Percentiles rank a stretch among this genome's conserved stretches.
Evolutionary conservation across 257 asterid genomes (phyloP).

Genomic region (Solanum sejunctum): DNA sequence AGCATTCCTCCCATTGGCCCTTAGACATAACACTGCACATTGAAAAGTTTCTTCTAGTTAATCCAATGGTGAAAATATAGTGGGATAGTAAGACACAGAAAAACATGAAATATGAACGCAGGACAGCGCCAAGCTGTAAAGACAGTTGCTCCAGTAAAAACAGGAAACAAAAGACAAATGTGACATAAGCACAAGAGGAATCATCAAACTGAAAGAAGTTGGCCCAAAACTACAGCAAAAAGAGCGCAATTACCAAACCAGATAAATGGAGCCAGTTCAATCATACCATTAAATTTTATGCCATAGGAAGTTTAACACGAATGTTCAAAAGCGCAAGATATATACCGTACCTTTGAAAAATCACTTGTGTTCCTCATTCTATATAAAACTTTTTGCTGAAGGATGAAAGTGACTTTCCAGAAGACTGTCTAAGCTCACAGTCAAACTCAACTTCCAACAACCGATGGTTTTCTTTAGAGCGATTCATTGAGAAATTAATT

Average conservation of each 20-base stretch:
- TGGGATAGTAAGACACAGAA: background rate
- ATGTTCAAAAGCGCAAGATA: background rate
- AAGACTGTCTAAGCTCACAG: conserved; percentile 40
- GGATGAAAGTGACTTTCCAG: conserved; percentile 39
- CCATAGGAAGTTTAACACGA: background rate
- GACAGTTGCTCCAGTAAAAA: background rate
- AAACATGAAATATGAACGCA: background rate
- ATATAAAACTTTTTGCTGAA: conserved; percentile 47
- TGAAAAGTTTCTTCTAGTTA: background rate
- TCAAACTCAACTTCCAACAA: conserved; percentile 65
- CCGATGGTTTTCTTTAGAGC: conserved; percentile 78
- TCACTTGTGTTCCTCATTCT: conserved; percentile 35
- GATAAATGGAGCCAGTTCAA: background rate
- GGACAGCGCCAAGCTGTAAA: background rate
- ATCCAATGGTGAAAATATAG: background rate
- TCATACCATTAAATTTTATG: background rate
- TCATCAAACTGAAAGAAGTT: background rate
- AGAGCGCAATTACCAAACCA: background rate
- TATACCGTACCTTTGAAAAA: background rate
- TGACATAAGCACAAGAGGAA: background rate
- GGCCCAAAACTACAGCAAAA: background rate
- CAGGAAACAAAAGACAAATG: background rate
- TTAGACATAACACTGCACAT: background rate
- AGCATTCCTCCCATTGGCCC: background rate
- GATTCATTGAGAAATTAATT: conserved; percentile 45